Evolutionary conservation across 2,329 filamentous ascomycete species (phyloP), one percentile per base, ranked within the genome.

Genomic region (Onygenales sp.): DNA sequence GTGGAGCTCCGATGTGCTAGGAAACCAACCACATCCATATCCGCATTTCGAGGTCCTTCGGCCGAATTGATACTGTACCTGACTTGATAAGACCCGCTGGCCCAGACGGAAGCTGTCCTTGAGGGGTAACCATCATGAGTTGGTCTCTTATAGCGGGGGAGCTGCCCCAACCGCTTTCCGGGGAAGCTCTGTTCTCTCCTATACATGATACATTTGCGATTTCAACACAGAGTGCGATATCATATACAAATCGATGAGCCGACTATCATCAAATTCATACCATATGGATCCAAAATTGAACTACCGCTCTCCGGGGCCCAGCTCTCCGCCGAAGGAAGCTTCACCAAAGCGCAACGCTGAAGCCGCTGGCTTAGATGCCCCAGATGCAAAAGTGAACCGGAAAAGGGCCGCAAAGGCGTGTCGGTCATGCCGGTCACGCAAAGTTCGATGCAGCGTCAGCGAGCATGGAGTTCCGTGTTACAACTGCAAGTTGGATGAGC

Each of bases 331-430:
- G 32, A 14, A 47, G 10, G 48, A 51, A n/a, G 42, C 14, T 36
- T 27, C 43, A 3, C 39, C 47, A 10, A 57, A 57, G 27, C 55
- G 55, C 35, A 53, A n/a, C 8, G 49, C 49, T 21, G 54, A 53
- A 42, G 55, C 51, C 5, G 55, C 55, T 39, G 52, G 33, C 11
- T 46, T 57, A 11, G 53, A 52, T 41, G 27, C 13, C 45, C 21
- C 44, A 4, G 55, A 53, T 32, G 44, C 31, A 11, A 54, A 53
- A 32, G 9, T 41, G 38, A 55, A 50, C 51, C 95, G 95, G 72
- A 81, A 90, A 64, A 42, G 75, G 56, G 75, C 75, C 2, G 62
- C 74, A 21, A 77, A 78, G 52, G 75, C 75, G 8, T 78, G 75
- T 48, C 63, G 76, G 7, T 75, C 73, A 7, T 78, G 75, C 58